Evolutionary conservation across 495 filamentous ascomycete genomes (phyloP).

Genomic region (Peziza echinospora): DNA sequence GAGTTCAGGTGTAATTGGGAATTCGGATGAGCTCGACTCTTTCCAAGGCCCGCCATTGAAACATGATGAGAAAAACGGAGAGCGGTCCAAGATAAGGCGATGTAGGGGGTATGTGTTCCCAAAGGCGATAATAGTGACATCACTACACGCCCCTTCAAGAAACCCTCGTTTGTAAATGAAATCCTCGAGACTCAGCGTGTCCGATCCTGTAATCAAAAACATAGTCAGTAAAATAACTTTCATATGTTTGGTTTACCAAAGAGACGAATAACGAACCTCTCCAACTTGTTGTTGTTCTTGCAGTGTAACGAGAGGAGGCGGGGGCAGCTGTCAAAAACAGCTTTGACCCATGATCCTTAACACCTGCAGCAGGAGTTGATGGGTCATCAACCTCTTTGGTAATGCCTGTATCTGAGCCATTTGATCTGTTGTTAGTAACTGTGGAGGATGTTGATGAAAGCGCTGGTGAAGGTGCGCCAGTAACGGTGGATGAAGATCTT

Average conservation of each 20-base stretch:
- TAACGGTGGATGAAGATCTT: neutral
- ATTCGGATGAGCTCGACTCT: conserved; percentile 32
- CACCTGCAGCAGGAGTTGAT: too few relatives aligned
- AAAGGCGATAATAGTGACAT: conserved; percentile 34
- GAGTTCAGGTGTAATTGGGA: conserved; percentile 34
- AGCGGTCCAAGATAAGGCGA: conserved; percentile 34
- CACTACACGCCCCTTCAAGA: conserved; percentile 32
- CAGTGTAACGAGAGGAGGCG: too few relatives aligned
- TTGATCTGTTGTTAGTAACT: too few relatives aligned
- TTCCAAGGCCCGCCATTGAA: conserved; percentile 36
- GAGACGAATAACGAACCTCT: too few relatives aligned
- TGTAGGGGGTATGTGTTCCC: conserved; percentile 32
- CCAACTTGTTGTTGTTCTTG: too few relatives aligned
- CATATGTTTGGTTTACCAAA: neutral
- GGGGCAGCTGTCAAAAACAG: too few relatives aligned
- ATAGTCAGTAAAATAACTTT: neutral
- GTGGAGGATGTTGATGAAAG: too few relatives aligned
- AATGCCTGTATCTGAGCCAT: neutral
- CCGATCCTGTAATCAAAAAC: conserved; percentile 11
- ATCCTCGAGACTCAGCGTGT: conserved; percentile 28
- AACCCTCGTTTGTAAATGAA: conserved; percentile 38
- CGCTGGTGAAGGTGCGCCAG: neutral
- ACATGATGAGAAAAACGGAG: conserved; percentile 35
- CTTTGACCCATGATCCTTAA: too few relatives aligned
- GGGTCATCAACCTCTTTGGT: neutral